These are phyloP conservation scores for Allium fistulosum DNA, from an alignment of 106 monocot species.

Conservation along the genomic window DNA sequence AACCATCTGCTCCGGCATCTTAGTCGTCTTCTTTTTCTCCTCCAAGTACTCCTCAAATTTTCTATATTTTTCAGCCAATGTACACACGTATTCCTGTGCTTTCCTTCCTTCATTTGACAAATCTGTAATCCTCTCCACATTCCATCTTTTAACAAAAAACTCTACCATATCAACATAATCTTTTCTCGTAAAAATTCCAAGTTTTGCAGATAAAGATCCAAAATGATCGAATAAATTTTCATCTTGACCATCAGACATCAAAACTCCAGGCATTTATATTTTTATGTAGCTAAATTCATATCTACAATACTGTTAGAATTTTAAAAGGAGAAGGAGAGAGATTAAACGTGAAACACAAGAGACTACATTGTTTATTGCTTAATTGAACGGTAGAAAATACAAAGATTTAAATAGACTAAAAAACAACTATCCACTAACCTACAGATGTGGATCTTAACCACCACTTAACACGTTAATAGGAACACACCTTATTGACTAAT, in stretches of 20 bases:
- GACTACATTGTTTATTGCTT: too few species aligned
- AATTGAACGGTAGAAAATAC: too few species aligned
- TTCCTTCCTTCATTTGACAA: slow-evolving; percentile 10
- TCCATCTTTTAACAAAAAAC: slow-evolving; percentile 8
- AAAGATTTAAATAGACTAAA: too few species aligned
- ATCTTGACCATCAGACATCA: slow-evolving; percentile 13
- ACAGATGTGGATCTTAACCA: too few species aligned
- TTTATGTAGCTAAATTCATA: too few species aligned
- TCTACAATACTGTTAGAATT: too few species aligned
- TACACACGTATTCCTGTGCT: slow-evolving; percentile 14
- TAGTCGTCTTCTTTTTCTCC: background rate
- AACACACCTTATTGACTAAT: too few species aligned
- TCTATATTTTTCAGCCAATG: background rate
- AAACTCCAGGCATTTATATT: slow-evolving; percentile 1
- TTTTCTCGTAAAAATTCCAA: background rate
- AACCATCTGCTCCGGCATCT: background rate
- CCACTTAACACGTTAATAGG: too few species aligned
- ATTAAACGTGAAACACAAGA: too few species aligned
- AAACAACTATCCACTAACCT: too few species aligned
- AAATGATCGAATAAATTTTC: slow-evolving; percentile 7
- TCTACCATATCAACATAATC: slow-evolving; percentile 12
- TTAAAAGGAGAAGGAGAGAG: too few species aligned
- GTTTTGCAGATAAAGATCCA: background rate
- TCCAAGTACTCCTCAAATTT: slow-evolving; percentile 8
- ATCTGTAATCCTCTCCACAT: background rate